phyloP scores from a whole-genome alignment of 1,284 basidiomycete species.

The Marasmius sp. region DNA sequence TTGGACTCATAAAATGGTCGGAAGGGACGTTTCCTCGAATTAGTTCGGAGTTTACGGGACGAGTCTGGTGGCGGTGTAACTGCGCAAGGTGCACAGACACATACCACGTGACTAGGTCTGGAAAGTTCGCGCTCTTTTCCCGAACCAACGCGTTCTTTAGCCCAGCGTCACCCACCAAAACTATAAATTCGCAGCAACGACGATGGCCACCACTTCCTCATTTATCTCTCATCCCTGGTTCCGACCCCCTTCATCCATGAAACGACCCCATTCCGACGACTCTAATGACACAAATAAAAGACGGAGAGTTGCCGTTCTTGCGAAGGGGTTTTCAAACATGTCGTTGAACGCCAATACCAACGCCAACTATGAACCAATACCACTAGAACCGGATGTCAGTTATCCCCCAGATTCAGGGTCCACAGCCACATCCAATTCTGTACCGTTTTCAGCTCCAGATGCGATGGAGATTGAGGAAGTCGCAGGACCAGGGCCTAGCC shows the following conservation, averaged over 20 bases:
- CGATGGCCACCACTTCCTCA: not conserved
- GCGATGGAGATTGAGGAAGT: constrained; percentile 20
- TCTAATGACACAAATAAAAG: not conserved
- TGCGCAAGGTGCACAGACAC: no score
- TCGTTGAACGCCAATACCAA: constrained; percentile 31
- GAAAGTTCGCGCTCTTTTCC: not conserved
- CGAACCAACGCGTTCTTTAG: not conserved
- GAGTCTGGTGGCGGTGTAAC: constrained; percentile 9
- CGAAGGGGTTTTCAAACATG: constrained; percentile 57
- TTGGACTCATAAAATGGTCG: no score
- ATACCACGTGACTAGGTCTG: not conserved
- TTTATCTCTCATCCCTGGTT: constrained; percentile 16
- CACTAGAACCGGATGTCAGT: not conserved
- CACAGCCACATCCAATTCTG: constrained; percentile 12
- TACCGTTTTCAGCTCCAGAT: constrained; percentile 10
- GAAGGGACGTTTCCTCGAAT: no score
- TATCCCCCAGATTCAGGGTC: not conserved
- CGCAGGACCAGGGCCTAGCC: not conserved
- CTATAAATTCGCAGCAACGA: not conserved
- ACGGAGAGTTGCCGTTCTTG: constrained; percentile 48
- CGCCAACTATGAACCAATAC: not conserved
- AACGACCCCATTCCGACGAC: constrained; percentile 10
- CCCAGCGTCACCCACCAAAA: not conserved
- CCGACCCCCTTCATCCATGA: constrained; percentile 10
- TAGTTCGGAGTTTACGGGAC: no score